Percentiles rank a stretch among this genome's conserved stretches.
These are phyloP conservation scores for Phytophthora europaea DNA, from an alignment of 352 stramenopile species.

Conservation along the genomic window DNA sequence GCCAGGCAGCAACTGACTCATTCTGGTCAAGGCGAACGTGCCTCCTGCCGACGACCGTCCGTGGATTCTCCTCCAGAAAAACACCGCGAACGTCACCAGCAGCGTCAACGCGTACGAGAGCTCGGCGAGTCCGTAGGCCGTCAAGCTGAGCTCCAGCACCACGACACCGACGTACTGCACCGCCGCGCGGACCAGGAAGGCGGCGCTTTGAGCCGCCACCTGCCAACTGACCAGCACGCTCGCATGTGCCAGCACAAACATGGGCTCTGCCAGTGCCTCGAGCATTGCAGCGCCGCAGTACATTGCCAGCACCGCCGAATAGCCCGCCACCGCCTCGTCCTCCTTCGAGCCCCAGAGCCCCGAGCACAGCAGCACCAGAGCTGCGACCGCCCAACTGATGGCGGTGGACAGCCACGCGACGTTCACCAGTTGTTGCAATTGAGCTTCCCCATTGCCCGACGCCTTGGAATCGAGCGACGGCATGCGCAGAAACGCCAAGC, in stretches of 20 bases:
- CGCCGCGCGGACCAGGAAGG: conserved; percentile 74
- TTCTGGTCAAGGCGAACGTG: conserved; percentile 55
- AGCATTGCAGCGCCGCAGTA: conserved; percentile 85
- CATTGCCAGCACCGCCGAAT: conserved; percentile 69
- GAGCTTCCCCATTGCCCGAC: not conserved
- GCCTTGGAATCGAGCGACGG: conserved; percentile 60
- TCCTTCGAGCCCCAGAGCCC: conserved; percentile 19
- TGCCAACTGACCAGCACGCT: conserved; percentile 88
- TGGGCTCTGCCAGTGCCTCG: conserved; percentile 82
- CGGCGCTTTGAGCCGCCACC: conserved; percentile 78
- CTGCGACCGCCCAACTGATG: conserved; percentile 66
- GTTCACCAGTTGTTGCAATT: conserved; percentile 82
- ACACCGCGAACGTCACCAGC: conserved; percentile 59
- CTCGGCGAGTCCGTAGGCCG: conserved; percentile 82
- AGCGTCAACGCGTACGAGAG: conserved; percentile 76
- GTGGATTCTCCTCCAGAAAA: conserved; percentile 67
- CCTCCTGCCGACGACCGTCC: conserved; percentile 8
- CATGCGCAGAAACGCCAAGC: conserved; percentile 87
- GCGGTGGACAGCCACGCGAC: conserved; percentile 79
- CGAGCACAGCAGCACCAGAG: conserved; percentile 37
- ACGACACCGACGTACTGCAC: conserved; percentile 83
- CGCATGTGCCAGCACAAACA: conserved; percentile 85
- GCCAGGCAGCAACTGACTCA: conserved; percentile 65
- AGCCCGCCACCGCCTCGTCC: conserved; percentile 45
- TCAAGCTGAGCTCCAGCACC: conserved; percentile 65